These are phyloP conservation scores for Penicillium sp. DNA, from an alignment of 2,329 filamentous ascomycete genomes.

Conservation along the genomic window DNA sequence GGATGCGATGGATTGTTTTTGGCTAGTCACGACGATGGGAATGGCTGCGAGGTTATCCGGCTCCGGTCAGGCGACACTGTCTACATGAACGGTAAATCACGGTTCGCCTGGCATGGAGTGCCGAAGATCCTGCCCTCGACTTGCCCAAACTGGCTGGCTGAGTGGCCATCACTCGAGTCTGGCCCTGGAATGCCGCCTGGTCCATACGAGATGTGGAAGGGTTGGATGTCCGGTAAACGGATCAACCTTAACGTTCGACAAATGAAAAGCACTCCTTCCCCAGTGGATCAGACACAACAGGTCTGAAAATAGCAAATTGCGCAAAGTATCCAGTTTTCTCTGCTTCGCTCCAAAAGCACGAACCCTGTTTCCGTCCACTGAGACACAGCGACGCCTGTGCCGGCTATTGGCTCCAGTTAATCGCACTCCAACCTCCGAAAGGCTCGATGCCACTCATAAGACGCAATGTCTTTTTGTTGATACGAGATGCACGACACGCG, in stretches of 20 bases:
- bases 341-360: background rate
- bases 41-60: slow-evolving; percentile 51
- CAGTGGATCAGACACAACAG: background rate
- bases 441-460: too few relatives aligned
- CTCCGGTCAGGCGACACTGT: slow-evolving; percentile 83
- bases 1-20: slow-evolving; percentile 90
- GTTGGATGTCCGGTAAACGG: slow-evolving; percentile 84
- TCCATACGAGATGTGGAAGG: slow-evolving; percentile 65
- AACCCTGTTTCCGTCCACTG: too few relatives aligned
- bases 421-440: background rate
- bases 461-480: background rate
- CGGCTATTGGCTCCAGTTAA: background rate
- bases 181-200: slow-evolving; percentile 31
- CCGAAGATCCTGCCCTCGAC: slow-evolving; percentile 77
- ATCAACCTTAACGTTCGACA: slow-evolving; percentile 92
- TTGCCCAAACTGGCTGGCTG: slow-evolving; percentile 68
- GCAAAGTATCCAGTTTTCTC: background rate
- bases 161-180: slow-evolving; percentile 63
- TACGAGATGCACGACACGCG: background rate
- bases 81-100: slow-evolving; percentile 76
- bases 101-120: slow-evolving; percentile 94
- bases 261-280: slow-evolving; percentile 58
- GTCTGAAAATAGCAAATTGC: background rate
- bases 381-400: background rate
- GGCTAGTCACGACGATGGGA: slow-evolving; percentile 61